Conservation (phyloP, 768 basidiomycete species). For the Leccinellum albellum region DNA sequence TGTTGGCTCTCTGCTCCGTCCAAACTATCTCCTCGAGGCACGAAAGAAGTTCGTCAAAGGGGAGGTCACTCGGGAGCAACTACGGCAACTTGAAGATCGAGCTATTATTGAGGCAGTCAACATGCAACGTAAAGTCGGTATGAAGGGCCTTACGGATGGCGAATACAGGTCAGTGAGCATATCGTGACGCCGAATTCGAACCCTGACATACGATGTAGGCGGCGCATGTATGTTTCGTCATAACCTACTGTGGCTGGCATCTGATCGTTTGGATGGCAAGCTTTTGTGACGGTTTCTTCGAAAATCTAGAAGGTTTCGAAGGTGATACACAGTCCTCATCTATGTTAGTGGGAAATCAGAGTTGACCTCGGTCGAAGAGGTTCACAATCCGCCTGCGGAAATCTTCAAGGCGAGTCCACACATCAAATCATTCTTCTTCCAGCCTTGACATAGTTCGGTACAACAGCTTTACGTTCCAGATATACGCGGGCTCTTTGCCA, state of each 20-base stretch:
- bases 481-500: constrained; percentile 18
- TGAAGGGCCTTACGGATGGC: no score
- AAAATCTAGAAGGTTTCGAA: neutral
- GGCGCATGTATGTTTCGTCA: neutral
- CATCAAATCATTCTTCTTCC: neutral
- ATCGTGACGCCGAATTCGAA: no score
- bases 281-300: constrained; percentile 13
- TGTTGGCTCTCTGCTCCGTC: no score
- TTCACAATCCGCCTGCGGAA: neutral
- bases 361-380: neutral
- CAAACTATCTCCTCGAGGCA: no score
- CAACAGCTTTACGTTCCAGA: constrained; percentile 26
- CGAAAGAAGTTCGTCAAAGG: no score
- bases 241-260: neutral
- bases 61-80: no score
- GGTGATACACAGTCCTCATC: neutral
- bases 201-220: neutral
- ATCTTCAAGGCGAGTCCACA: neutral
- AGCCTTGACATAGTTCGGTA: neutral
- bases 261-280: constrained; percentile 6
- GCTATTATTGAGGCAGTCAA: no score
- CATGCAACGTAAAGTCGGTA: no score
- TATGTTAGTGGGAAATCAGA: neutral
- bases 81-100: no score
- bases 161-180: neutral